A percentile compares a stretch with the other conserved stretches of the same genome.
Conservation (phyloP, 139 green algal genomes). For the Chlamydomonas schloesseri region DNA sequence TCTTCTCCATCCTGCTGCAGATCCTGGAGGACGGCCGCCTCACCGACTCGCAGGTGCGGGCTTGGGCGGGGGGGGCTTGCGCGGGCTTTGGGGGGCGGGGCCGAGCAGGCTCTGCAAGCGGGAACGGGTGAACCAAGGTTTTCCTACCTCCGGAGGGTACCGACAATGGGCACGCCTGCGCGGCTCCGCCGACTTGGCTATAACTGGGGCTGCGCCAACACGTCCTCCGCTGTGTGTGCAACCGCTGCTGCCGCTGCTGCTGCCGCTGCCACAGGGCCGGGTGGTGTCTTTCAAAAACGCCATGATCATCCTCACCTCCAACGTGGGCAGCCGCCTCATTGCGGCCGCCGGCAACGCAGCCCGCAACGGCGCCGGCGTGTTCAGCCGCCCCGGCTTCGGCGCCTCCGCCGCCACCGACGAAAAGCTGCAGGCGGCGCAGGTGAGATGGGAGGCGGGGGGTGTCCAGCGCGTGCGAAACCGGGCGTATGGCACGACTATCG, state of each 20-base stretch:
- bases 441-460: background rate
- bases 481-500: too few relatives aligned
- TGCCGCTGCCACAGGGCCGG: conserved; percentile 74
- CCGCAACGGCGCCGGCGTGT: background rate
- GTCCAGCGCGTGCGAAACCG: too few relatives aligned
- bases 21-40: conserved; percentile 96
- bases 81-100: too few relatives aligned
- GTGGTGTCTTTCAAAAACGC: conserved; percentile 95
- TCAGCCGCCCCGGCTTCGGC: background rate
- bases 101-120: too few relatives aligned
- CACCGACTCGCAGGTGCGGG: conserved; percentile 83
- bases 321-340: conserved; percentile 91
- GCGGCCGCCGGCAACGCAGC: conserved; percentile 21
- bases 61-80: background rate
- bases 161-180: too few relatives aligned
- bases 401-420: background rate
- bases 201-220: too few relatives aligned
- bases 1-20: conserved; percentile 98
- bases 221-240: too few relatives aligned
- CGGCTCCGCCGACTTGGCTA: too few relatives aligned
- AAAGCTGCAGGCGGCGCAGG: background rate
- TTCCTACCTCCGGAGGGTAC: too few relatives aligned
- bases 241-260: too few relatives aligned
- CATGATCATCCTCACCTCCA: conserved; percentile 93
- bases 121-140: too few relatives aligned